Conservation (phyloP, 2,329 filamentous ascomycete genomes). For the Rutstroemia sp. region DNA sequence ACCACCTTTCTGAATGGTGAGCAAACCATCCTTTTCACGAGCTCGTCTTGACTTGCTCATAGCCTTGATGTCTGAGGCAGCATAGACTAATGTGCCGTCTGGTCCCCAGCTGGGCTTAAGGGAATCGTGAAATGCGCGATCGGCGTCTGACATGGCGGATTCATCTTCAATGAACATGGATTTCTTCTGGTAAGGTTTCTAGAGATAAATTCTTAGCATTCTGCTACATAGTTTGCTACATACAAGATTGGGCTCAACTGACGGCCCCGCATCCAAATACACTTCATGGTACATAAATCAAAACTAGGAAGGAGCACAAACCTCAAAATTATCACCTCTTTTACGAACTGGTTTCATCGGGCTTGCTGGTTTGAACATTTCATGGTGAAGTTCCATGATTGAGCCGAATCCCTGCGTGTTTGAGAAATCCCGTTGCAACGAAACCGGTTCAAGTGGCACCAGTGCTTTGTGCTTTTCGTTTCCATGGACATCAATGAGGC, state of each 20-base stretch:
- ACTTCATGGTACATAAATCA: slow-evolving; percentile 1
- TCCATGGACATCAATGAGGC: slow-evolving; percentile 32
- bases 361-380: slow-evolving; percentile 67
- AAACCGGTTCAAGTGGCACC: slow-evolving; percentile 39
- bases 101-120: slow-evolving; percentile 76
- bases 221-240: slow-evolving; percentile 29
- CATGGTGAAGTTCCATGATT: slow-evolving; percentile 95
- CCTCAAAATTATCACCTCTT: slow-evolving; percentile 74
- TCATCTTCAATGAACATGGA: slow-evolving; percentile 60
- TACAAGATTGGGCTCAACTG: slow-evolving; percentile 30
- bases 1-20: slow-evolving; percentile 46
- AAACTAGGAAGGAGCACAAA: slow-evolving; percentile 54
- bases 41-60: slow-evolving; percentile 24
- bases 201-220: slow-evolving; percentile 43
- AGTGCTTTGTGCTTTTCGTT: slow-evolving; percentile 40
- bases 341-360: slow-evolving; percentile 45
- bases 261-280: slow-evolving; percentile 20
- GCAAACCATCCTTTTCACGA: slow-evolving; percentile 36
- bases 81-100: slow-evolving; percentile 64
- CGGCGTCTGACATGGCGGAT: slow-evolving; percentile 51
- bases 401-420: slow-evolving; percentile 65
- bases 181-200: slow-evolving; percentile 85
- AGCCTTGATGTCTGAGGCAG: slow-evolving; percentile 33
- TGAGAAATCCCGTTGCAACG: slow-evolving; percentile 22
- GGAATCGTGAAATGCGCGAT: slow-evolving; percentile 62